Evolutionary conservation across 306 rosid species (phyloP).

Genomic region (Fragaria nilgerrensis): DNA sequence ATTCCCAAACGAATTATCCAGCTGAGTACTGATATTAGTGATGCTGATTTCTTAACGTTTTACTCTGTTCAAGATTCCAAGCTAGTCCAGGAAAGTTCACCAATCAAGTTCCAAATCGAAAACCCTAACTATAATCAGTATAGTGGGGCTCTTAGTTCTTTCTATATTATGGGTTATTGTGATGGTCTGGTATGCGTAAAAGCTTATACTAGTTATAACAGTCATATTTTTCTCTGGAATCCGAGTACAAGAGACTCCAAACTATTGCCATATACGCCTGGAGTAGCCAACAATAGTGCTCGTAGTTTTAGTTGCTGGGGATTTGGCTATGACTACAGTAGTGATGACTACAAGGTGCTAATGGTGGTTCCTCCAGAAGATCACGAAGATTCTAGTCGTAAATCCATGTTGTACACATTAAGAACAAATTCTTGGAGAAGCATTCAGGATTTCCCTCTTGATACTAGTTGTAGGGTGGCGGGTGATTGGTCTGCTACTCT

Average conservation of each 20-base stretch:
- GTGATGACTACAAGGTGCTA: background rate
- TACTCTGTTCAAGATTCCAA: background rate
- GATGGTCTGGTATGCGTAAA: background rate
- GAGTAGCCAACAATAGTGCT: background rate
- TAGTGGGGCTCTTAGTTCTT: too few relatives aligned
- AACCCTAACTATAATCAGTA: background rate
- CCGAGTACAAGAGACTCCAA: background rate
- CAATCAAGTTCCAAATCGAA: background rate
- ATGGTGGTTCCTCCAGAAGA: background rate
- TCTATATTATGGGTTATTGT: background rate
- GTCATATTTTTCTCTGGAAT: background rate
- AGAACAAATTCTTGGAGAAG: background rate
- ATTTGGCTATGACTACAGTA: background rate
- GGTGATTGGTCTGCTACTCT: background rate
- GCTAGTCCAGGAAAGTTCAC: background rate
- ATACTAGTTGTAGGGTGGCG: background rate
- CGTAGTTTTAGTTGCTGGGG: background rate
- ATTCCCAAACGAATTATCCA: background rate
- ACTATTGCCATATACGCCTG: background rate
- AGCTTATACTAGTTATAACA: background rate
- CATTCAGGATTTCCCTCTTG: background rate
- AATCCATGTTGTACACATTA: background rate
- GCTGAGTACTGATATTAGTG: too few relatives aligned
- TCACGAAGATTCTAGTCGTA: too few relatives aligned
- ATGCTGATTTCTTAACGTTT: background rate